These are phyloP conservation scores for Vitis hybrid DNA, from an alignment of 177 flowering plant species.

Conservation along the genomic window DNA sequence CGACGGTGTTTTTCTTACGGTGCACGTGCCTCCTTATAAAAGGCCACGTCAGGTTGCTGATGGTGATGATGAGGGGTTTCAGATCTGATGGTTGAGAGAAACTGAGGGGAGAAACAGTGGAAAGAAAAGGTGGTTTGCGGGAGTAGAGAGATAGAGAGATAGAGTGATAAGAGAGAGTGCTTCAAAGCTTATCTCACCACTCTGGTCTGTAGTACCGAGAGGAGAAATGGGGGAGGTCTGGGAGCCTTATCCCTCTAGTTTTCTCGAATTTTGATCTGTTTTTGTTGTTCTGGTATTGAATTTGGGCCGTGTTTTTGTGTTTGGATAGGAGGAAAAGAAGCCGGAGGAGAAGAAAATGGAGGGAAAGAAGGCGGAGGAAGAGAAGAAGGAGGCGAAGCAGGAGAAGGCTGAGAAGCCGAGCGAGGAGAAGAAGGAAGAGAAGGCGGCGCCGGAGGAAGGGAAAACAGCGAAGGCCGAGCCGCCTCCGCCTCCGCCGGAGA, in stretches of 20 bases:
- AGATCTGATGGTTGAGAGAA: constrained; percentile 21
- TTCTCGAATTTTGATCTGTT: neutral
- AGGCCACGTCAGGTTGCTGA: constrained; percentile 26
- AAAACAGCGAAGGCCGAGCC: constrained; percentile 18
- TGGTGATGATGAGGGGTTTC: constrained; percentile 14
- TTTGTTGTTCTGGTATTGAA: neutral
- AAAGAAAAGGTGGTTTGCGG: neutral
- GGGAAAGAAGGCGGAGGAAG: constrained; percentile 29
- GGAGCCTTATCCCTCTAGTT: neutral
- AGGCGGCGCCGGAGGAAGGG: constrained; percentile 9
- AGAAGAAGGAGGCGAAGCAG: constrained; percentile 23
- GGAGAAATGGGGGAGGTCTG: constrained; percentile 33
- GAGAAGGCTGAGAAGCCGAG: constrained; percentile 14
- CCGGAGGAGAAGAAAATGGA: constrained; percentile 40
- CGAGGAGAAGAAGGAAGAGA: constrained; percentile 19
- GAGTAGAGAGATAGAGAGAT: constrained; percentile 2
- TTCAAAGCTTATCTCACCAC: constrained; percentile 13
- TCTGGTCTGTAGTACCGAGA: neutral
- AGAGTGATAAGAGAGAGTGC: constrained; percentile 8
- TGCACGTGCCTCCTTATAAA: constrained; percentile 33
- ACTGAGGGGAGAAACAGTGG: neutral
- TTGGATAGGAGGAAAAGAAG: constrained; percentile 39
- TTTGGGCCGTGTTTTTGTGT: constrained; percentile 2
- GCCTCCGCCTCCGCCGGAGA: constrained; percentile 34
- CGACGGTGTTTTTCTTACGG: neutral